Percentiles rank a stretch among this genome's conserved stretches.
These are phyloP conservation scores for Quaeritorhiza haematococci DNA, from an alignment of 371 early-diverging fungal genomes.

Conservation along the genomic window DNA sequence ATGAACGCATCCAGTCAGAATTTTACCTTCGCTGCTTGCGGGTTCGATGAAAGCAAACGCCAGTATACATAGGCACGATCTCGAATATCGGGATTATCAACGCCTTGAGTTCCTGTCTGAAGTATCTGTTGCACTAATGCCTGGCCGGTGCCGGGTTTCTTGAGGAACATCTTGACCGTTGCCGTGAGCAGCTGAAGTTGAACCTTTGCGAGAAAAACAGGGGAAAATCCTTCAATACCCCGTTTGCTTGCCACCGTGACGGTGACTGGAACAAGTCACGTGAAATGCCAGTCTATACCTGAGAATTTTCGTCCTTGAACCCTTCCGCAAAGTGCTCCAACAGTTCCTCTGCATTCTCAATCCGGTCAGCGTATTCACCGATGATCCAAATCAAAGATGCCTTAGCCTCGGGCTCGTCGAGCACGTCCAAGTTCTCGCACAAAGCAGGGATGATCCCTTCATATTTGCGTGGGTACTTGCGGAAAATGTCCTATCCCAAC, in stretches of 20 bases:
- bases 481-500: constrained; percentile 85
- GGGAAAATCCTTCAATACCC: not conserved
- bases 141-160: constrained; percentile 82
- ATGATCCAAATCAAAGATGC: constrained; percentile 93
- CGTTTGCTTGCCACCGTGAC: not conserved
- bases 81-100: constrained; percentile 93
- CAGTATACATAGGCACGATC: constrained; percentile 97
- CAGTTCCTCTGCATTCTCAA: constrained; percentile 79
- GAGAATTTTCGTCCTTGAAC: constrained; percentile 53
- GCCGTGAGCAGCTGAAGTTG: constrained; percentile 92
- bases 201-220: constrained; percentile 45
- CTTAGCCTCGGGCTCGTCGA: constrained; percentile 92
- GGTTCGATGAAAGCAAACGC: constrained; percentile 89
- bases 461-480: constrained; percentile 86
- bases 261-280: not conserved
- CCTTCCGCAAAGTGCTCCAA: constrained; percentile 74
- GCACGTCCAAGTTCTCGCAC: constrained; percentile 80
- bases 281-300: constrained; percentile 34
- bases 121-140: constrained; percentile 85
- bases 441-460: constrained; percentile 81
- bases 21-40: constrained; percentile 49
- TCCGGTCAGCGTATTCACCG: constrained; percentile 92
- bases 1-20: not conserved
- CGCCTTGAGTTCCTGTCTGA: constrained; percentile 86
- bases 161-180: constrained; percentile 90